Conservation (phyloP, 2,329 filamentous ascomycete genomes). For the Stemphylium lycopersici region DNA sequence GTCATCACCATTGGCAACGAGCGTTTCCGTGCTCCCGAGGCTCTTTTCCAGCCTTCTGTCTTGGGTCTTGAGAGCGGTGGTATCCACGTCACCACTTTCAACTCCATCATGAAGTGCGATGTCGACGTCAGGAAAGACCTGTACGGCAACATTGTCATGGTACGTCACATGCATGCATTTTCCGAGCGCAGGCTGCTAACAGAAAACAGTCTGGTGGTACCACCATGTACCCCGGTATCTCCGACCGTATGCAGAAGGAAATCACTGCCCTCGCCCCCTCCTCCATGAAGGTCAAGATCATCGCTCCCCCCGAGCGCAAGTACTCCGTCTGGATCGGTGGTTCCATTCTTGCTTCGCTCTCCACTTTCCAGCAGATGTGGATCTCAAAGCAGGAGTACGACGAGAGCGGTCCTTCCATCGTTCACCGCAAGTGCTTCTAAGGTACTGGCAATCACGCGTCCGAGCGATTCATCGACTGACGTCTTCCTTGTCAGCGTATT, state of each 20-base stretch:
- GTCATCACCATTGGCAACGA: conserved; percentile 99
- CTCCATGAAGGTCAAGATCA: conserved; percentile 99
- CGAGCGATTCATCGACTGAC: conserved; percentile 27
- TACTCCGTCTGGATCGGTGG: conserved; percentile 99
- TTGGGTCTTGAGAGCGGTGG: conserved; percentile 97
- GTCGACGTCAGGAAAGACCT: conserved; percentile 99
- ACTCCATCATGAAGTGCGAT: conserved; percentile 99
- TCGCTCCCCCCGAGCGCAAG: conserved; percentile 99
- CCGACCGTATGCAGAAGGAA: conserved; percentile 99
- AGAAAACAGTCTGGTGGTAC: conserved; percentile 90
- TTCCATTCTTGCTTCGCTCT: conserved; percentile 98
- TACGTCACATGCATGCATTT: conserved; percentile 58
- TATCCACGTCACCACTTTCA: conserved; percentile 99
- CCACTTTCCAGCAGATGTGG: conserved; percentile 99
- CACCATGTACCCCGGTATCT: conserved; percentile 99
- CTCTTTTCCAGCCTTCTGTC: conserved; percentile 98
- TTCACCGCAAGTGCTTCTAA: conserved; percentile 99
- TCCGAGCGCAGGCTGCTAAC: conserved; percentile 42
- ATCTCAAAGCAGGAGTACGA: conserved; percentile 99
- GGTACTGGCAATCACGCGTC: conserved; percentile 54
- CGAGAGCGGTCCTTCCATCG: conserved; percentile 98
- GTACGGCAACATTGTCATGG: conserved; percentile 99
- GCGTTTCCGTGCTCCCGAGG: conserved; percentile 99
- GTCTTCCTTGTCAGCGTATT: conserved; percentile 39
- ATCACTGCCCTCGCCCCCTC: conserved; percentile 98